phyloP scores from a whole-genome alignment of 352 stramenopile genomes.

The Pythium chondricola region DNA sequence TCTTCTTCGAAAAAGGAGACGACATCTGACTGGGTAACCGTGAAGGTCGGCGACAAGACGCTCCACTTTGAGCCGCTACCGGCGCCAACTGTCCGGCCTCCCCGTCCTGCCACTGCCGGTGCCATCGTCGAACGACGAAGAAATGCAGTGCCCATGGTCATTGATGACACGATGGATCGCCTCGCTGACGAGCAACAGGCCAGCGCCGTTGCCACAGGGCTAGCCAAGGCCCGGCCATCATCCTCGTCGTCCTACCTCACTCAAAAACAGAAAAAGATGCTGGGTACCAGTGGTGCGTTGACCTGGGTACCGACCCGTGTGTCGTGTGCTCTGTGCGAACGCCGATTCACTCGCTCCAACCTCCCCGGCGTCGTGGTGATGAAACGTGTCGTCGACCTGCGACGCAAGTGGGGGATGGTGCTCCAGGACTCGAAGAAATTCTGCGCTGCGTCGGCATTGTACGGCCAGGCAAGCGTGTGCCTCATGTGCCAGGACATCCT shows the following conservation, averaged over 20 bases:
- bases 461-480: slow-evolving; percentile 18
- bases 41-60: slow-evolving; percentile 13
- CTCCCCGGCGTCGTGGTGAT: slow-evolving; percentile 22
- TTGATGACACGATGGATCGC: slow-evolving; percentile 1
- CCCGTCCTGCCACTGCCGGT: slow-evolving; percentile 11
- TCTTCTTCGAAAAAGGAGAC: not conserved
- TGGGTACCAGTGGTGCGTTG: not conserved
- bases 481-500: slow-evolving; percentile 26
- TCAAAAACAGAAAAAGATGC: not conserved
- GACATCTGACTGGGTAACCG: slow-evolving; percentile 13
- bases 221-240: slow-evolving; percentile 3
- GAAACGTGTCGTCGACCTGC: slow-evolving; percentile 25
- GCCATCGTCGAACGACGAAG: not conserved
- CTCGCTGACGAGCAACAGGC: not conserved
- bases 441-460: slow-evolving; percentile 20
- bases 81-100: not conserved
- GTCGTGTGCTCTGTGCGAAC: slow-evolving; percentile 20
- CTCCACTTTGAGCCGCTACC: slow-evolving; percentile 18
- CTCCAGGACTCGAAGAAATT: slow-evolving; percentile 26
- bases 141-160: slow-evolving; percentile 17
- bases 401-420: slow-evolving; percentile 24
- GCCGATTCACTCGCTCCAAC: slow-evolving; percentile 15
- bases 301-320: slow-evolving; percentile 21
- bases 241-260: slow-evolving; percentile 15
- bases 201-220: not conserved